phyloP scores from a whole-genome alignment of 345 rosid genomes.

The Eucalyptus viminalis region DNA sequence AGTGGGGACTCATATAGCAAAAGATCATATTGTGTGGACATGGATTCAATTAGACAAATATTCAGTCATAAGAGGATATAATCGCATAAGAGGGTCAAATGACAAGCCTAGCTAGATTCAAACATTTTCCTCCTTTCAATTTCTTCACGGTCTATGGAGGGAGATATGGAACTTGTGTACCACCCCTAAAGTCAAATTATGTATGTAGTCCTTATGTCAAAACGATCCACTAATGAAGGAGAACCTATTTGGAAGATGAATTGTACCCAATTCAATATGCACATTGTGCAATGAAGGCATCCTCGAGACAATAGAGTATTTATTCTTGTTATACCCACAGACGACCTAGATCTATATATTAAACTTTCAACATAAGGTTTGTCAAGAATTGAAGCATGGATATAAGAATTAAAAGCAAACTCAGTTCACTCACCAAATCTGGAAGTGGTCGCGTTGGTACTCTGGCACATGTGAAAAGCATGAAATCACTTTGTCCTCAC shows the following conservation, averaged over 20 bases:
- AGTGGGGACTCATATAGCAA: background rate
- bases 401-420: background rate
- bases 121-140: background rate
- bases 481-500: background rate
- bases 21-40: background rate
- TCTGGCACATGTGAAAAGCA: background rate
- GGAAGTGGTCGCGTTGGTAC: background rate
- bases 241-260: no score
- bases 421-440: fast-evolving
- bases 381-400: background rate
- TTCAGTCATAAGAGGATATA: background rate
- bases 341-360: no score
- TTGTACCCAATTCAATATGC: no score
- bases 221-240: no score
- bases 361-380: background rate
- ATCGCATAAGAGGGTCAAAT: no score
- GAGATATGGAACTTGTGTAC: no score
- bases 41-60: background rate
- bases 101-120: background rate
- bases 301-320: background rate
- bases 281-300: no score
- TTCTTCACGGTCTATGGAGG: background rate
- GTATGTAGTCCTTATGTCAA: no score
- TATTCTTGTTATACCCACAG: background rate
- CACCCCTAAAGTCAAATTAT: no score